phyloP scores from a whole-genome alignment of 352 stramenopile genomes.

The Globisporangium cylindrosporum region DNA sequence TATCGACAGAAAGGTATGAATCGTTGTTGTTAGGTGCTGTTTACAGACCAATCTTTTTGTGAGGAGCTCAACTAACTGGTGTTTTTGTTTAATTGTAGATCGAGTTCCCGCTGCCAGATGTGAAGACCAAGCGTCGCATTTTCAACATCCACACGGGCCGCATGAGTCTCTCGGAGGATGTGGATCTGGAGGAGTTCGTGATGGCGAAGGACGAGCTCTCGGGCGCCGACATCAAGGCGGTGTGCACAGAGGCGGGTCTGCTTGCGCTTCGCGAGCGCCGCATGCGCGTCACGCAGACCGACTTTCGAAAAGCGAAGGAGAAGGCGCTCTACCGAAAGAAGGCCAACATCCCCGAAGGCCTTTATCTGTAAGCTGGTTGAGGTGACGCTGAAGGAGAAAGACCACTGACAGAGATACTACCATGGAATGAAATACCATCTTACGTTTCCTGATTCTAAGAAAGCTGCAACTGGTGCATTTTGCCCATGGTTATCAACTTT shows the following conservation, averaged over 20 bases:
- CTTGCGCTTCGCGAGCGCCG: constrained; percentile 97
- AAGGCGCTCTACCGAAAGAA: constrained; percentile 99
- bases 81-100: constrained; percentile 71
- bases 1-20: constrained; percentile 97
- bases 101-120: constrained; percentile 99
- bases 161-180: constrained; percentile 98
- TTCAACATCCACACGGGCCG: constrained; percentile 99
- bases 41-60: neutral
- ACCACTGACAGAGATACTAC: neutral
- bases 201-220: constrained; percentile 99
- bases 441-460: neutral
- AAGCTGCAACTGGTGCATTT: neutral
- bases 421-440: neutral
- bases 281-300: constrained; percentile 99
- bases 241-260: constrained; percentile 99
- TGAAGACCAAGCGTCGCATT: constrained; percentile 99
- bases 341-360: constrained; percentile 98
- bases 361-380: constrained; percentile 92
- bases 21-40: neutral
- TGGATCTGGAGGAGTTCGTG: constrained; percentile 99
- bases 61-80: constrained; percentile 4
- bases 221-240: constrained; percentile 99
- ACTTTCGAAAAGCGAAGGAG: constrained; percentile 99
- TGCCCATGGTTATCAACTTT: neutral
- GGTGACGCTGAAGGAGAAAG: neutral